A percentile compares a stretch with the other conserved stretches of the same genome.
Evolutionary conservation across 2,329 filamentous ascomycete species (phyloP).

Genomic region (Colletotrichum chlorophyti): DNA sequence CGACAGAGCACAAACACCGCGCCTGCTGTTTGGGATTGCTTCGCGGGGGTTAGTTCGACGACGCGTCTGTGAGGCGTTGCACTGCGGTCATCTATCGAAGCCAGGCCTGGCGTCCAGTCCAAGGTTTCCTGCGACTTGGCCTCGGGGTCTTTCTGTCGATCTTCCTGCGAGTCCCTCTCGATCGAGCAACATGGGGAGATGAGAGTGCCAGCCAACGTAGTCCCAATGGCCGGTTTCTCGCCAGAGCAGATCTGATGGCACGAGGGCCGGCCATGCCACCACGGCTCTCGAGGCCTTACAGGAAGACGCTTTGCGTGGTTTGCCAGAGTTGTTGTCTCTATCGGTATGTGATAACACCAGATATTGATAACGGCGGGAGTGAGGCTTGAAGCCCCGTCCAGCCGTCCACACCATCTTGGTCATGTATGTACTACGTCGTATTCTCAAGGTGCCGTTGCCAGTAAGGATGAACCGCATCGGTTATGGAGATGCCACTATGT

Average conservation of each 20-base stretch:
- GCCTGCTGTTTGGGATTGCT: conserved; percentile 6
- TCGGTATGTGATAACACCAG: conserved; percentile 5
- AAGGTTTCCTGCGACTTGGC: neutral
- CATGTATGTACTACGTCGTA: too few species aligned
- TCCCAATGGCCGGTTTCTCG: neutral
- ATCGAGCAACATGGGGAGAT: neutral
- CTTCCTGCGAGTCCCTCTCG: conserved; percentile 18
- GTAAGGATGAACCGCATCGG: conserved; percentile 7
- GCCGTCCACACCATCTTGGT: neutral
- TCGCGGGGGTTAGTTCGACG: conserved; percentile 8
- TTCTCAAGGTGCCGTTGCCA: neutral
- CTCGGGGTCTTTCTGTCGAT: conserved; percentile 9
- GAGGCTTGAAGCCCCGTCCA: neutral
- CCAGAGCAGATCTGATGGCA: neutral
- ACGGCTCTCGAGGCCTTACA: neutral
- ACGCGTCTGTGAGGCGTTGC: conserved; percentile 9
- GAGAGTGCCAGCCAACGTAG: conserved; percentile 1
- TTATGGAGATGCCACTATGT: conserved; percentile 18
- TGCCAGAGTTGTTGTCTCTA: too few species aligned
- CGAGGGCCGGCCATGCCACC: conserved; percentile 10
- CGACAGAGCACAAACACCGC: neutral
- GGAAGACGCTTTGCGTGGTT: neutral
- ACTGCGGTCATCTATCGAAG: conserved; percentile 10
- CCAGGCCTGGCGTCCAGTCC: neutral
- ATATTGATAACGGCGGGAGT: neutral